Evolutionary conservation across 441 rosid species (phyloP), one percentile per base, ranked within the genome.

Genomic region (Rhodomyrtus psidioides): DNA sequence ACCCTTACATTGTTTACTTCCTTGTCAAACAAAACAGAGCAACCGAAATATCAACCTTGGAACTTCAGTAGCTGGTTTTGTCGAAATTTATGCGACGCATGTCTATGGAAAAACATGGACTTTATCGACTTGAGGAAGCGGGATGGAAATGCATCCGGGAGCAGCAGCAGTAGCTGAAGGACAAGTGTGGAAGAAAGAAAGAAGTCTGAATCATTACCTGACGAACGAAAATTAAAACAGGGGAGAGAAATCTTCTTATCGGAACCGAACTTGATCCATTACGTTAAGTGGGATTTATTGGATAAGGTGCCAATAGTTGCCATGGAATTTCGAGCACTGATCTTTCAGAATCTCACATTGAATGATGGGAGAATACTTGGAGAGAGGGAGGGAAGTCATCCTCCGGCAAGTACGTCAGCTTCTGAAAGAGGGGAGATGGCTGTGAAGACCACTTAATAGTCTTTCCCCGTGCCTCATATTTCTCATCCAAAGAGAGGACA

Each of bases 261-360:
- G 24, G 30, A 28, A 15, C 15, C 0, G 0, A 9, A 34, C 26
- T 30, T 21, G 1, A 65, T 19, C 26, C 9, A 65, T 34, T 34
- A 28, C 8, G 13, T 9, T 10, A 14, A 65, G 26, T 30, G 76
- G 13, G 75, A 34, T 19, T 62, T 21, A 42, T 9, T 65, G 76
- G 76, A 65, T 9, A 26, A 34, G 46, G 46, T 65, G 76, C 14
- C 26, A 65, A 62, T 65, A 34, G 76, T 34, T 14, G 23, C 26
- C 1, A 0, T 3, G 10, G 14, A 65, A 24, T 65, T 34, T 65
- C 34, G 46, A 19, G 46, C 76, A 65, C 7, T 1, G 6, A 65
- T 65, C 76, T 65, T 34, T 19, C 24, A 9, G 44, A 65, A 28
- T 65, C 26, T 34, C 76, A n/a, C 30, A 58, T 26, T n/a, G 8